Evolutionary conservation across 768 basidiomycete genomes (phyloP).

Genomic region (Leccinum pellstonianum): DNA sequence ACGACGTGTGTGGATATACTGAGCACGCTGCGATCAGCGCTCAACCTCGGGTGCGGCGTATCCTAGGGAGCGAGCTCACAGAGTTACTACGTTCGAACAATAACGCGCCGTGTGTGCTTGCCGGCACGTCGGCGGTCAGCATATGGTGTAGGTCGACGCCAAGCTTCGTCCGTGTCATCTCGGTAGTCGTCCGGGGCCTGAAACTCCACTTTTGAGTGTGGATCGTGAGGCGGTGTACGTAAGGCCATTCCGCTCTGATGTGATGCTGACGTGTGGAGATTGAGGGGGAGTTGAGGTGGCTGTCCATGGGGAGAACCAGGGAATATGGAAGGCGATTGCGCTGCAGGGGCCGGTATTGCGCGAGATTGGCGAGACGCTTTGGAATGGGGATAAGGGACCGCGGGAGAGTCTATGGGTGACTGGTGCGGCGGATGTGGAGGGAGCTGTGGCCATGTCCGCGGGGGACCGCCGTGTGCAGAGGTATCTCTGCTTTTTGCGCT

Average conservation of each 20-base stretch:
- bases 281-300: constrained; percentile 33
- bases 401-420: constrained; percentile 28
- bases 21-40: background rate
- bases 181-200: constrained; percentile 46
- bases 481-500: constrained; percentile 28
- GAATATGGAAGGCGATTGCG: constrained; percentile 30
- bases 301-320: constrained; percentile 33
- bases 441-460: constrained; percentile 34
- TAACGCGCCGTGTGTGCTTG: constrained; percentile 74
- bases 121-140: constrained; percentile 74
- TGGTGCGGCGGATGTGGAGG: constrained; percentile 31
- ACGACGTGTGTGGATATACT: constrained; percentile 11
- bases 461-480: constrained; percentile 22
- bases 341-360: constrained; percentile 19
- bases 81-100: constrained; percentile 44
- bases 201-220: constrained; percentile 34
- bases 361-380: constrained; percentile 33
- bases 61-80: background rate
- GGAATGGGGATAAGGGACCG: constrained; percentile 37
- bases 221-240: constrained; percentile 50
- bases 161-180: constrained; percentile 65
- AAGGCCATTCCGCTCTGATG: constrained; percentile 30
- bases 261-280: constrained; percentile 31
- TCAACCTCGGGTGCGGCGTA: background rate
- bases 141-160: constrained; percentile 71